phyloP scores from a whole-genome alignment of 106 monocot genomes.

The Apostasia shenzhenica region DNA sequence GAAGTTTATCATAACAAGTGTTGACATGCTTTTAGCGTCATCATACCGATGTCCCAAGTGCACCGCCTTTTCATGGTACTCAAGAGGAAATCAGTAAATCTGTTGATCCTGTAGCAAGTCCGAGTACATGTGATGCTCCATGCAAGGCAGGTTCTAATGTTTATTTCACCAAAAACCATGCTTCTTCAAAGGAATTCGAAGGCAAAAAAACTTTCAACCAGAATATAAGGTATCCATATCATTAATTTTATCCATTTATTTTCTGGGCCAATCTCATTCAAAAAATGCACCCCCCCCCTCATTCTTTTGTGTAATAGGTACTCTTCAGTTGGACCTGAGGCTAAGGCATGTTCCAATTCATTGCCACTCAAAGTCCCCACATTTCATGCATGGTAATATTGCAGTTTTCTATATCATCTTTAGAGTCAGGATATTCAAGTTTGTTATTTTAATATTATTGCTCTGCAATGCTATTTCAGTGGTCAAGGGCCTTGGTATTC shows the following conservation, averaged over 20 bases:
- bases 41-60: conserved; percentile 67
- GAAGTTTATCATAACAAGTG: too few relatives aligned
- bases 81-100: conserved; percentile 32
- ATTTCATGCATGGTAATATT: conserved; percentile 78
- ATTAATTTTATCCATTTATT: background rate
- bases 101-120: conserved; percentile 18
- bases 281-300: background rate
- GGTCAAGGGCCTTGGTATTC: conserved; percentile 91
- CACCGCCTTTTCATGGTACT: conserved; percentile 69
- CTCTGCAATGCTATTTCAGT: conserved; percentile 26
- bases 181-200: conserved; percentile 21
- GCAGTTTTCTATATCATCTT: background rate
- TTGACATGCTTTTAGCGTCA: conserved; percentile 16
- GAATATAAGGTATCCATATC: conserved; percentile 30
- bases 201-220: conserved; percentile 16
- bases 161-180: conserved; percentile 22
- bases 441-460: conserved; percentile 4
- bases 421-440: background rate
- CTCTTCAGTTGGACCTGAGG: conserved; percentile 27
- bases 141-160: conserved; percentile 19
- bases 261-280: background rate
- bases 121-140: conserved; percentile 13
- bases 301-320: conserved; percentile 19
- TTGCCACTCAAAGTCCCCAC: conserved; percentile 55
- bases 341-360: conserved; percentile 44